Conservation (phyloP, 306 rosid species). For the Vigna reflexopilosa region DNA sequence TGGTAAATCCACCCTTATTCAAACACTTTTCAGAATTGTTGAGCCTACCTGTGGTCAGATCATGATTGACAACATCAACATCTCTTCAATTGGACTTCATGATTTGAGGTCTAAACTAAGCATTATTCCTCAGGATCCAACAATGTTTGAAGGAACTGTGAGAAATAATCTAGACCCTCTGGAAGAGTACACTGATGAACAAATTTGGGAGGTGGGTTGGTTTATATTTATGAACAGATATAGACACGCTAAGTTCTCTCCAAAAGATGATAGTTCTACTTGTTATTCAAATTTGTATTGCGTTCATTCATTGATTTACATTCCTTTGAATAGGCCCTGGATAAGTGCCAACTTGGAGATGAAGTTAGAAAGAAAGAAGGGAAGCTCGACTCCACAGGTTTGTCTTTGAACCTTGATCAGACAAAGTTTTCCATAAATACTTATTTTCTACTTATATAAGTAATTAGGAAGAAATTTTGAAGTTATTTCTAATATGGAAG, state of each 20-base stretch:
- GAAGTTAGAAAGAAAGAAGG: conserved; percentile 86
- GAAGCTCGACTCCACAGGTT: conserved; percentile 81
- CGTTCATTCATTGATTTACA: not conserved
- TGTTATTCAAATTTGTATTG: not conserved
- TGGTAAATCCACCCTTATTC: conserved; percentile 85
- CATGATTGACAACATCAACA: conserved; percentile 67
- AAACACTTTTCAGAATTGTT: conserved; percentile 71
- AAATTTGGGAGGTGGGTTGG: conserved; percentile 83
- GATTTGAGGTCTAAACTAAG: conserved; percentile 81
- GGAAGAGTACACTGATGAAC: conserved; percentile 81
- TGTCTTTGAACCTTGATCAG: not conserved
- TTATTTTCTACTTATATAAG: too few relatives aligned
- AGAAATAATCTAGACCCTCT: conserved; percentile 84
- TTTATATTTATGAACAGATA: not conserved
- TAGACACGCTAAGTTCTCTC: too few relatives aligned
- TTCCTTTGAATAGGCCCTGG: conserved; percentile 66
- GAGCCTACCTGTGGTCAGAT: conserved; percentile 71
- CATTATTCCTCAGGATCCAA: conserved; percentile 95
- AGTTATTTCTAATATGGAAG: conserved; percentile 27
- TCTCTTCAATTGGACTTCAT: conserved; percentile 73
- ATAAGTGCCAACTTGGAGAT: conserved; percentile 90
- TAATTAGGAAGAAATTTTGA: not conserved
- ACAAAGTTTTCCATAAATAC: too few relatives aligned
- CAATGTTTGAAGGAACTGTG: conserved; percentile 94
- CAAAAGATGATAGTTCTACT: conserved; percentile 6